Percentiles rank a stretch among this genome's conserved stretches.
Evolutionary conservation across 768 basidiomycete genomes (phyloP).

Genomic region (Leccinum truebloodii): DNA sequence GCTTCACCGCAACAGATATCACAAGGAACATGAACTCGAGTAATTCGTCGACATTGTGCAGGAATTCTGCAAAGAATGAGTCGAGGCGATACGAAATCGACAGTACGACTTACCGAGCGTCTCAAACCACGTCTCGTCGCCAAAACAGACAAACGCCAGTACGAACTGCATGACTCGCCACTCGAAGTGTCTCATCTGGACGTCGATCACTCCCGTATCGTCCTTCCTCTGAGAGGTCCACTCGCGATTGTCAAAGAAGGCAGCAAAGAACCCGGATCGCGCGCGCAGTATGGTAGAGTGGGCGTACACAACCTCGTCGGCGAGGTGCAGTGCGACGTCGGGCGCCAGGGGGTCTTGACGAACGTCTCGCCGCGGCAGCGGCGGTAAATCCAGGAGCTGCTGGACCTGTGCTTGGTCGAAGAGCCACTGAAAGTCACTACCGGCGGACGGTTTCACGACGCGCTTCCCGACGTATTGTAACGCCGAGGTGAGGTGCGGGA

Average conservation of each 20-base stretch:
- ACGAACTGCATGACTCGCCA: slow-evolving; percentile 80
- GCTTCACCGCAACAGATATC: slow-evolving; percentile 76
- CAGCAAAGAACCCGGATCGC: slow-evolving; percentile 79
- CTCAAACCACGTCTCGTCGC: slow-evolving; percentile 70
- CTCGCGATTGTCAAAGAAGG: slow-evolving; percentile 77
- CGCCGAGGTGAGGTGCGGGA: slow-evolving; percentile 53
- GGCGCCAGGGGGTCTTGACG: slow-evolving; percentile 40
- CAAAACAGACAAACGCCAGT: slow-evolving; percentile 75
- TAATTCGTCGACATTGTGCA: slow-evolving; percentile 66
- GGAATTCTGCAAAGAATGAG: slow-evolving; percentile 49
- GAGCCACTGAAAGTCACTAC: slow-evolving; percentile 49
- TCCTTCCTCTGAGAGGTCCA: slow-evolving; percentile 75
- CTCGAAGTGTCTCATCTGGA: slow-evolving; percentile 71
- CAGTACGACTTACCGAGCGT: slow-evolving; percentile 52
- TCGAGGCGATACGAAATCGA: neutral
- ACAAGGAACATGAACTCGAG: slow-evolving; percentile 88
- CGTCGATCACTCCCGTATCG: slow-evolving; percentile 50
- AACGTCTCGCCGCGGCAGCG: slow-evolving; percentile 10
- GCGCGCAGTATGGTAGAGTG: slow-evolving; percentile 82
- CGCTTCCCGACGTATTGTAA: slow-evolving; percentile 66
- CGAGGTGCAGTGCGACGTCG: slow-evolving; percentile 73
- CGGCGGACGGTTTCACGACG: slow-evolving; percentile 48
- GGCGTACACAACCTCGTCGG: slow-evolving; percentile 61
- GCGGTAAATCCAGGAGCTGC: slow-evolving; percentile 1
- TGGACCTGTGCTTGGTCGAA: slow-evolving; percentile 35